Conservation (phyloP, 805 yeast genomes). For the Wickerhamia fluorescens region DNA sequence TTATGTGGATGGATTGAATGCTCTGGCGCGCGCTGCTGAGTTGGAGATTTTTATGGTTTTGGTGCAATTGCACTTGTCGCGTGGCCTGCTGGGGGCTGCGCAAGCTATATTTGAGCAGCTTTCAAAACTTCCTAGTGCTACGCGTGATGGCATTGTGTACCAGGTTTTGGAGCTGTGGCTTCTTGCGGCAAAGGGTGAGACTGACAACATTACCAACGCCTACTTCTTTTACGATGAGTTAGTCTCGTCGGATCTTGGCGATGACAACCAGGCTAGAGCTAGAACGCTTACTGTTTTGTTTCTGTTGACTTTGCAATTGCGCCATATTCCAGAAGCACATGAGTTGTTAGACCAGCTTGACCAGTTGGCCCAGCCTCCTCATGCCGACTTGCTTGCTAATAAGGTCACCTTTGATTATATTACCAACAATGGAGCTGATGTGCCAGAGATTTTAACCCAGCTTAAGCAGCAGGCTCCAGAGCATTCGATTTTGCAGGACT, state of each 20-base stretch:
- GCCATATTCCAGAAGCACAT: constrained; percentile 76
- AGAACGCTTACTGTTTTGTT: constrained; percentile 50
- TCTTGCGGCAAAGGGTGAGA: constrained; percentile 30
- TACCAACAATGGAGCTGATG: constrained; percentile 31
- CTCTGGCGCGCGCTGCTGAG: constrained; percentile 19
- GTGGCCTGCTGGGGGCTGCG: constrained; percentile 30
- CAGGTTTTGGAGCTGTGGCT: constrained; percentile 76
- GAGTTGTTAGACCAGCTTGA: constrained; percentile 44
- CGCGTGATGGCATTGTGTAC: constrained; percentile 62
- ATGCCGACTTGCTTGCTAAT: constrained; percentile 52
- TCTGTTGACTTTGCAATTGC: constrained; percentile 70
- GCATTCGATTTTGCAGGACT: constrained; percentile 53
- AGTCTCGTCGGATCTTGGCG: constrained; percentile 42
- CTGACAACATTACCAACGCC: constrained; percentile 34
- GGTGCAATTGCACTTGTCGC: constrained; percentile 32
- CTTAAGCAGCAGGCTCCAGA: constrained; percentile 43
- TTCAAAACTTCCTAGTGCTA: constrained; percentile 25
- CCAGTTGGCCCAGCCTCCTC: constrained; percentile 30
- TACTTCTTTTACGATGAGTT: constrained; percentile 76
- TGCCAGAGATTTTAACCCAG: constrained; percentile 40
- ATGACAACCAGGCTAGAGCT: constrained; percentile 28
- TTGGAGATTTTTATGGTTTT: constrained; percentile 36
- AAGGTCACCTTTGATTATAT: constrained; percentile 57
- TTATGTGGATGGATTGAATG: constrained; percentile 18
- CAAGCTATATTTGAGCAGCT: constrained; percentile 24